A percentile compares a stretch with the other conserved stretches of the same genome.
Conservation (phyloP, 352 stramenopile genomes). For the Phytophthora pluvialis region DNA sequence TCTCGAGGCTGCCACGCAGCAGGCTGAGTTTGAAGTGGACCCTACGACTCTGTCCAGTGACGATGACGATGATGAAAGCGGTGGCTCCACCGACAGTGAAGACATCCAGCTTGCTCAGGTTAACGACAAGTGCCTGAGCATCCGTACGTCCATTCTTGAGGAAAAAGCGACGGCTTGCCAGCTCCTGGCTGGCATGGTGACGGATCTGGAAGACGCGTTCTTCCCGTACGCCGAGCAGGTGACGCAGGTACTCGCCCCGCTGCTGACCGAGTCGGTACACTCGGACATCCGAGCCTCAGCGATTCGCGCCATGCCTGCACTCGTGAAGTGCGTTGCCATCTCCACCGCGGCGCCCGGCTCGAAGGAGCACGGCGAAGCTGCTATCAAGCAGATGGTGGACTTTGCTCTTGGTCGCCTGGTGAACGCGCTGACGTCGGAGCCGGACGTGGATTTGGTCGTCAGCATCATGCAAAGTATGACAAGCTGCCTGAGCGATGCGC, state of each 20-base stretch:
- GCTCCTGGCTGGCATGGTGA: constrained; percentile 77
- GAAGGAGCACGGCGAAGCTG: constrained; percentile 37
- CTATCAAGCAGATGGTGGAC: constrained; percentile 88
- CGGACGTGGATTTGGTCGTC: constrained; percentile 84
- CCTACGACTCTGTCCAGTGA: constrained; percentile 52
- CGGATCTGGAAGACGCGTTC: constrained; percentile 82
- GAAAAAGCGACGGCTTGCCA: constrained; percentile 88
- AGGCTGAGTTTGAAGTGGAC: constrained; percentile 87
- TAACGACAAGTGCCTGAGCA: constrained; percentile 84
- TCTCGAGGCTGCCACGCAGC: constrained; percentile 75
- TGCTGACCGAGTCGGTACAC: constrained; percentile 87
- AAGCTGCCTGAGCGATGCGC: constrained; percentile 60
- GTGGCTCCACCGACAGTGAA: constrained; percentile 57
- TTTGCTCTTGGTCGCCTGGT: constrained; percentile 83
- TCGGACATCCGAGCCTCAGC: constrained; percentile 84
- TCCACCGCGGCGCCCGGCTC: constrained; percentile 42
- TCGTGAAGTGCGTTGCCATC: constrained; percentile 77
- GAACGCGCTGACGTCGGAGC: constrained; percentile 79
- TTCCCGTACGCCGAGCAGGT: constrained; percentile 89
- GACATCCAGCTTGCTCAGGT: constrained; percentile 87
- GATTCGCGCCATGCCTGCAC: constrained; percentile 79
- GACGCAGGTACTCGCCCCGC: constrained; percentile 77
- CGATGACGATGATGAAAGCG: constrained; percentile 64
- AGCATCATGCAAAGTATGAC: constrained; percentile 91
- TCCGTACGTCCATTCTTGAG: constrained; percentile 82